Evolutionary conservation across 345 rosid species (phyloP).

Genomic region (Erodium maritimum): DNA sequence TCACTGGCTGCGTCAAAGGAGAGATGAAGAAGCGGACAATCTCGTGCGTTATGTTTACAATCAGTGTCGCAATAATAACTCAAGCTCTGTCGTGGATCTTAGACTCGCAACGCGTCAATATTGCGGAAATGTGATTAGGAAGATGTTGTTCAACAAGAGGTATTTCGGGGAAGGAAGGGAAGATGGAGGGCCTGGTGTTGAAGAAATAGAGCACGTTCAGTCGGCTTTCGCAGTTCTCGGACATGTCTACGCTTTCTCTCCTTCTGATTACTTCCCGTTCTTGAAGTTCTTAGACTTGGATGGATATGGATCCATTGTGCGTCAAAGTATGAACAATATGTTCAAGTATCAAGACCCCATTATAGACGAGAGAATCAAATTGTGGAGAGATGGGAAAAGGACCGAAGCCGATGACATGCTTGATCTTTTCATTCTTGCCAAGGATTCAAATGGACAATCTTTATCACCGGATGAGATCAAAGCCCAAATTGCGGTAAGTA

Average conservation of each 20-base stretch:
- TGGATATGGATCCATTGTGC: slow-evolving; percentile 24
- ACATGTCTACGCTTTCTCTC: no score
- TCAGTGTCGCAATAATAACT: slow-evolving; percentile 7
- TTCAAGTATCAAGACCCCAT: slow-evolving; percentile 27
- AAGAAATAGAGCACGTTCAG: no score
- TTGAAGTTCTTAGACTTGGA: slow-evolving; percentile 25
- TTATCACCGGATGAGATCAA: slow-evolving; percentile 35
- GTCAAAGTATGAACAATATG: slow-evolving; percentile 1
- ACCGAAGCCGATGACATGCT: slow-evolving; percentile 29
- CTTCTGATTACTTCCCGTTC: slow-evolving; percentile 39
- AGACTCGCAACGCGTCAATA: slow-evolving; percentile 10
- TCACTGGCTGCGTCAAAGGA: slow-evolving; percentile 7
- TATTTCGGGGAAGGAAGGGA: no score
- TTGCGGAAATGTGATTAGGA: no score
- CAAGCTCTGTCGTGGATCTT: slow-evolving; percentile 2
- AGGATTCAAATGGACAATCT: slow-evolving; percentile 20
- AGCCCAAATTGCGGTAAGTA: slow-evolving; percentile 34
- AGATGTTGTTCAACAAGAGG: no score
- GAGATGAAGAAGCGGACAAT: slow-evolving; percentile 36
- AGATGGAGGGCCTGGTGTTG: no score
- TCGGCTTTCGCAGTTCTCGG: no score
- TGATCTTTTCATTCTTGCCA: slow-evolving; percentile 22
- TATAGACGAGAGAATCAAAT: slow-evolving; percentile 18
- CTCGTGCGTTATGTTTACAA: slow-evolving; percentile 23
- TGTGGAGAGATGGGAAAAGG: slow-evolving; percentile 20